These are phyloP conservation scores for Colletotrichum sp. DNA, from an alignment of 2,329 filamentous ascomycete species.

Conservation along the genomic window DNA sequence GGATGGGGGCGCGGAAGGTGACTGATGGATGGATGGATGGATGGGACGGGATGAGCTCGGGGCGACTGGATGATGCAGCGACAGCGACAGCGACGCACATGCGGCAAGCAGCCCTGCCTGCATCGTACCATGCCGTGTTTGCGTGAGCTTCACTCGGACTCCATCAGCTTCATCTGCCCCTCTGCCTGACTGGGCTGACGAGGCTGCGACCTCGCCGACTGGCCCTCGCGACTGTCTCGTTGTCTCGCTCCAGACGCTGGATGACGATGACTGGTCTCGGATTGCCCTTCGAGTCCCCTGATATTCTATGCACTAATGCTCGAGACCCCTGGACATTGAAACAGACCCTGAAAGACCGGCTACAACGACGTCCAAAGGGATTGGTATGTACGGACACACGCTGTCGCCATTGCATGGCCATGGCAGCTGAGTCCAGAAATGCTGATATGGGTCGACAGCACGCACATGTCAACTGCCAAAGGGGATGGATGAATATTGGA, in stretches of 20 bases:
- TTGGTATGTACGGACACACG: neutral
- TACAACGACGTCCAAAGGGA: neutral
- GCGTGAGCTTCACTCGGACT: neutral
- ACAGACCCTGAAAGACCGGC: neutral
- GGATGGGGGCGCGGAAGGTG: neutral
- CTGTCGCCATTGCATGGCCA: neutral
- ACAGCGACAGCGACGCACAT: neutral
- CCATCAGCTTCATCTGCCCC: neutral
- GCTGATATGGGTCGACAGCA: neutral
- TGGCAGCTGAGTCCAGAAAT: neutral
- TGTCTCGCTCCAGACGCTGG: neutral
- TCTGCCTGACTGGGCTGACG: neutral
- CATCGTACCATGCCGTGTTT: neutral
- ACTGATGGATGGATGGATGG: neutral
- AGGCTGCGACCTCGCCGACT: neutral
- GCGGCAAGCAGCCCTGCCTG: slow-evolving; percentile 2
- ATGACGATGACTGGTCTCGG: slow-evolving; percentile 4
- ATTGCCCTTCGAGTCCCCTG: neutral
- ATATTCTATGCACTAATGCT: neutral
- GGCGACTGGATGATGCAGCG: neutral
- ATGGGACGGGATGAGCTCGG: neutral
- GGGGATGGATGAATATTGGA: neutral
- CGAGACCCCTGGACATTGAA: neutral
- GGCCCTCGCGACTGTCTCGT: neutral
- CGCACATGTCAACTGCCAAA: neutral